A percentile compares a stretch with the other conserved stretches of the same genome.
These are phyloP conservation scores for Penstemon eatonii DNA, from an alignment of 257 asterid genomes.

Conservation along the genomic window DNA sequence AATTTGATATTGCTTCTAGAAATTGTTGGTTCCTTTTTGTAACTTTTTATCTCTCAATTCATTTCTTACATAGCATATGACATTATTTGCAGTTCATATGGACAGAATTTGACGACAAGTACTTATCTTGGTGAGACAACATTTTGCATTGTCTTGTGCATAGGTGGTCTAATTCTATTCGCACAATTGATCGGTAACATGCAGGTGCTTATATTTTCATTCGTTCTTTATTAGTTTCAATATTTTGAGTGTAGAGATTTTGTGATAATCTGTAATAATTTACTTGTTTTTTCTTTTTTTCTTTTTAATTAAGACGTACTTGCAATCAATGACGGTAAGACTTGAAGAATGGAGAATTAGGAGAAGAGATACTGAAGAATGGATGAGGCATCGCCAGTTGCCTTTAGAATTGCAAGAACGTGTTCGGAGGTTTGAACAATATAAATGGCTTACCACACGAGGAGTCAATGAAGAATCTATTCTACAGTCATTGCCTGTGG, in stretches of 20 bases:
- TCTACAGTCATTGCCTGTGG: constrained; percentile 72
- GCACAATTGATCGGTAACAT: constrained; percentile 92
- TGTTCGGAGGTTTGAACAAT: constrained; percentile 78
- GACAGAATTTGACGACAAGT: constrained; percentile 84
- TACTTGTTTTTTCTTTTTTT: not conserved
- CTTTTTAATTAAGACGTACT: constrained; percentile 56
- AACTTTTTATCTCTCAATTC: not conserved
- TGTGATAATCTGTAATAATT: not conserved
- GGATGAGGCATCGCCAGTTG: constrained; percentile 99
- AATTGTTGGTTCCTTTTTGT: not conserved
- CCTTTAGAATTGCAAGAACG: constrained; percentile 88
- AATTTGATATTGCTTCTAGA: not conserved
- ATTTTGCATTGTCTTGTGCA: constrained; percentile 66
- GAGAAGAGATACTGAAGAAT: constrained; percentile 91
- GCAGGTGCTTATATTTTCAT: constrained; percentile 54
- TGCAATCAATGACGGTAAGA: constrained; percentile 90
- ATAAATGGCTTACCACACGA: constrained; percentile 88
- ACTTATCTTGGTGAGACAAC: constrained; percentile 84
- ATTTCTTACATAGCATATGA: constrained; percentile 4
- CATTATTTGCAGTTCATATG: constrained; percentile 74
- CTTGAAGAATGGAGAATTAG: constrained; percentile 94
- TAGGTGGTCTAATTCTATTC: constrained; percentile 76
- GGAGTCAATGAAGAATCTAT: constrained; percentile 89
- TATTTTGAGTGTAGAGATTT: not conserved
- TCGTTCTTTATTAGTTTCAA: not conserved